phyloP scores from a whole-genome alignment of 306 rosid species.

The Trifolium fragiferum region DNA sequence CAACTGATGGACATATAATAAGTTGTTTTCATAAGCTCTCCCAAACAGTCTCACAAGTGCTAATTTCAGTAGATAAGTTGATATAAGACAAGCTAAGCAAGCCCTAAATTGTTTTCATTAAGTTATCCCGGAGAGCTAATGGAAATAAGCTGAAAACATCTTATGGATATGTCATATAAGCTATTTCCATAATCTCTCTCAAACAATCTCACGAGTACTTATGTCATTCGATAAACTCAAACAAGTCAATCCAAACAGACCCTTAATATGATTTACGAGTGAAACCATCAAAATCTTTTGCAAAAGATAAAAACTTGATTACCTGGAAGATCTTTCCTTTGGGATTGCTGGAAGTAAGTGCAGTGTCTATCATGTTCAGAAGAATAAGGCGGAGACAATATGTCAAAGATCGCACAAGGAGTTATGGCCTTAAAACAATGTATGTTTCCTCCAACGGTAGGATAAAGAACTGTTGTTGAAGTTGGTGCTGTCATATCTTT shows the following conservation, averaged over 20 bases:
- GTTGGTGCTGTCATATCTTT: constrained; percentile 78
- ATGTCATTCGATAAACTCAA: not conserved
- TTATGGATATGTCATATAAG: not conserved
- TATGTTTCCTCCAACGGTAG: constrained; percentile 89
- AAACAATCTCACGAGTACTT: not conserved
- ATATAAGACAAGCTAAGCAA: not conserved
- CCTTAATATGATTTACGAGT: not conserved
- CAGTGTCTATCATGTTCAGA: constrained; percentile 85
- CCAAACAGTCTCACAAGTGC: not conserved
- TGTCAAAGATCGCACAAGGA: constrained; percentile 95
- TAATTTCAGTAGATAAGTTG: not conserved
- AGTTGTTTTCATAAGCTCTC: not conserved
- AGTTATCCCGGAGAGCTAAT: not conserved
- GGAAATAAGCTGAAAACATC: not conserved
- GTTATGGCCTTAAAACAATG: constrained; percentile 87
- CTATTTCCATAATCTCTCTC: not conserved
- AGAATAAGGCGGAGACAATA: constrained; percentile 89
- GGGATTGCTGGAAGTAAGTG: constrained; percentile 81
- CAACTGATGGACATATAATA: not conserved
- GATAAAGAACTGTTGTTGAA: constrained; percentile 84
- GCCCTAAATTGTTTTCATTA: not conserved
- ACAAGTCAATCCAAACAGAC: not conserved
- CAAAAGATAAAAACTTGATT: constrained; percentile 35
- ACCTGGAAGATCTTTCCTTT: constrained; percentile 77
- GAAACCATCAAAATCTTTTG: constrained; percentile 14